Base-by-base conservation (phyloP, 495 filamentous ascomycete species). In the Neurospora tetrasperma region DNA sequence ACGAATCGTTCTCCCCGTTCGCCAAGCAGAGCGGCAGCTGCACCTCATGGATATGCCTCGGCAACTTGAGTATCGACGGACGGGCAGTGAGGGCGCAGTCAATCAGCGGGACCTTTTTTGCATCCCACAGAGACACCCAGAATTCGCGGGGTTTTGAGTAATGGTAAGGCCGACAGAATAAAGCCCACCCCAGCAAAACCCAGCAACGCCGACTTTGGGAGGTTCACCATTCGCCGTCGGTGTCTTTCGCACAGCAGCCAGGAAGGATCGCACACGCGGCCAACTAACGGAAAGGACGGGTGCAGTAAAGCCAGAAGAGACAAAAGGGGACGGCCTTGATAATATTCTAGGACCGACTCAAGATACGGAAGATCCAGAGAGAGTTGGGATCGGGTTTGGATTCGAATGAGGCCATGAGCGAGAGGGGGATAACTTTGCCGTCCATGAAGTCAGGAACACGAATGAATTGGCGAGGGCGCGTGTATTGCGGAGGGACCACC, bases 101-200 rank as follows among this genome's bases (percentile, higher is more conserved):
- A 23, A 90, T 80, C 69, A 89, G 78, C 2, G 75, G 73, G 20
- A 80, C 80, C n/a, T 71, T 71, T 6, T 79, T 78, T 20, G 78
- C 79, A 41, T 76, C 73, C 1, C 5, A 3, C 5, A 70, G 70
- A 2, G 48, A 69, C 43, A 72, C 76, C 27, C 73, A 72, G 4
- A n/a, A n/a, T 76, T 78, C 3, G 71, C 46, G 14, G 72, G 43
- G 69, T 10, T 70, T 12, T 81, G 81, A 18, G 54, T 62, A 42
- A 83, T 79, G 5, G 83, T 81, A 7, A 89, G 80, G 20, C 80
- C 73, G 5, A 86, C 73, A 0, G 83, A 77, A 73, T 88, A 82
- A 71, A 84, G 85, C 3, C 88, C 89, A 42, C 89, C 89, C 88
- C 87, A 90, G 77, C 88, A 90, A 76, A 87, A 90, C 0, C 89